These are phyloP conservation scores for Calamus simplicifolius DNA, from an alignment of 176 grass and related monocot genomes.

Conservation along the genomic window DNA sequence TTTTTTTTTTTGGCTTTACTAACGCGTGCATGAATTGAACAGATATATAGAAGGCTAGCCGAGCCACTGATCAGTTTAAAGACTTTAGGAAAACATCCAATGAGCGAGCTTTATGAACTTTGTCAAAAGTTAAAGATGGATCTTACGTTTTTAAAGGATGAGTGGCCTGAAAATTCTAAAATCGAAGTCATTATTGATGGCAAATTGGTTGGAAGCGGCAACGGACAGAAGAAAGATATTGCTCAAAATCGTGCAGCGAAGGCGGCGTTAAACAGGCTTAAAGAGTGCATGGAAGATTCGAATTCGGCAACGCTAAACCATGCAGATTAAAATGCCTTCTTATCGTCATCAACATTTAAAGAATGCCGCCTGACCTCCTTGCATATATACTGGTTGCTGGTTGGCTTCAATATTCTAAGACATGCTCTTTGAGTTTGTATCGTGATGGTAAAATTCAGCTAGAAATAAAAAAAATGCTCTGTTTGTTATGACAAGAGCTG, in stretches of 20 bases:
- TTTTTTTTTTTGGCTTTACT: neutral
- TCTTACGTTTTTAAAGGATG: conserved; percentile 33
- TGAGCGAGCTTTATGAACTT: conserved; percentile 54
- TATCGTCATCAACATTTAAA: too few relatives aligned
- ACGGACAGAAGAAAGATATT: conserved; percentile 58
- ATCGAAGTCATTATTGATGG: conserved; percentile 49
- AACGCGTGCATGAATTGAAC: neutral
- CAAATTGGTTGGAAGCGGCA: conserved; percentile 30
- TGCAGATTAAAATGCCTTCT: too few relatives aligned
- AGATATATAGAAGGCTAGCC: conserved; percentile 54
- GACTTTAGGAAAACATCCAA: conserved; percentile 56
- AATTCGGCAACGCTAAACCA: too few relatives aligned
- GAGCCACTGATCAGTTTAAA: conserved; percentile 41
- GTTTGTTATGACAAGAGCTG: too few relatives aligned
- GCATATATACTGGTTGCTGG: too few relatives aligned
- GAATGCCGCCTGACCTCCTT: too few relatives aligned
- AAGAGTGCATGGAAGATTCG: conserved; percentile 2
- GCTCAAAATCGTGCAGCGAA: conserved; percentile 52
- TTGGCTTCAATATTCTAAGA: too few relatives aligned
- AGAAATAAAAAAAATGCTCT: too few relatives aligned
- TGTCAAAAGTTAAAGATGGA: conserved; percentile 35
- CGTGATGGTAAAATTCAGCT: too few relatives aligned
- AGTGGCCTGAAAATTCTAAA: conserved; percentile 33
- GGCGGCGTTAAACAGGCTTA: conserved; percentile 42
- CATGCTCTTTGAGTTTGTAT: too few relatives aligned